Conservation (phyloP, 1,284 basidiomycete genomes). For the Puccinia sorghi region DNA sequence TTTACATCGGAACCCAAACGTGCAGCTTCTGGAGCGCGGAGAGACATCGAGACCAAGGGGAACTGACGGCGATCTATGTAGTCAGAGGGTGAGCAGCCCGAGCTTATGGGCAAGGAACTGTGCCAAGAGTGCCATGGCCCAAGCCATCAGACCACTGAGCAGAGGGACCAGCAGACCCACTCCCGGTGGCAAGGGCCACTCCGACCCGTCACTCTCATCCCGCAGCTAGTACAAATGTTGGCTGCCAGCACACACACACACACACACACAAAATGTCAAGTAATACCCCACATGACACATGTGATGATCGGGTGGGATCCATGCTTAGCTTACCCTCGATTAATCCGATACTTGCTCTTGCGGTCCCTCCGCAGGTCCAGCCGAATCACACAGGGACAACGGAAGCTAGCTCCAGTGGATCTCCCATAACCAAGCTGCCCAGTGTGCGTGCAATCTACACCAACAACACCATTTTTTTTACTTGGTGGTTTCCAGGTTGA, state of each 20-base stretch:
- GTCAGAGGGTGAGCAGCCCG: conserved; percentile 4
- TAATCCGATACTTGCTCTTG: not conserved
- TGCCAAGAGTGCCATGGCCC: not conserved
- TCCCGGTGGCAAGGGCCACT: conserved; percentile 1
- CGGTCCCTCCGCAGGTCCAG: conserved; percentile 2
- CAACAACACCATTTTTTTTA: not conserved
- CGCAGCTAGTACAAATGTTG: not conserved
- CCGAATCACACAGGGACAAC: not conserved
- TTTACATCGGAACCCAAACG: too few species aligned
- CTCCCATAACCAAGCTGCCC: not conserved
- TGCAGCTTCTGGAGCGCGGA: too few species aligned
- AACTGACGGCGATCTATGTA: too few species aligned
- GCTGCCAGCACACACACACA: not conserved
- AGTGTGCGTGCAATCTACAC: conserved; percentile 5
- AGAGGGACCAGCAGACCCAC: not conserved
- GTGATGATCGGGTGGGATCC: too few species aligned
- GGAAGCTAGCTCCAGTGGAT: not conserved
- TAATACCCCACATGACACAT: too few species aligned
- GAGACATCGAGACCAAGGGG: too few species aligned
- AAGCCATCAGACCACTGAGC: not conserved
- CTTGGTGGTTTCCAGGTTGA: too few species aligned
- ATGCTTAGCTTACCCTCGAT: conserved; percentile 10
- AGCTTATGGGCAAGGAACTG: not conserved
- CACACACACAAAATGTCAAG: too few species aligned
- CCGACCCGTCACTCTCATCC: not conserved